phyloP scores from a whole-genome alignment of 805 yeast genomes.

The Sugiyamaella boreocaroliniensis region DNA sequence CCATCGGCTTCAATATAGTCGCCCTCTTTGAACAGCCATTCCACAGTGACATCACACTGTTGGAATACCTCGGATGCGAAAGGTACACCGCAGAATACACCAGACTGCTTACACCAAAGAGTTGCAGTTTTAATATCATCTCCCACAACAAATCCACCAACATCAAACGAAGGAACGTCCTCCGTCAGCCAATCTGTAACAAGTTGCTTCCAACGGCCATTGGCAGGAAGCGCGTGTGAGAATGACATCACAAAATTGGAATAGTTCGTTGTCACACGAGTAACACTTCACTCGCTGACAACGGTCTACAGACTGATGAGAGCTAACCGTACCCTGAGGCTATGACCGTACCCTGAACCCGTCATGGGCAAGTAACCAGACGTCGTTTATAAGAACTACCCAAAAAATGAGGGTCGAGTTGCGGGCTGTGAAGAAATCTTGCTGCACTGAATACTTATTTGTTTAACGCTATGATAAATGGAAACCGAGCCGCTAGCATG shows the following conservation, averaged over 20 bases:
- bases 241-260: conserved; percentile 1
- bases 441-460: too few relatives aligned
- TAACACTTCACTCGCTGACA: too few relatives aligned
- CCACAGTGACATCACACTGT: conserved; percentile 64
- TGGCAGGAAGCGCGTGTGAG: conserved; percentile 49
- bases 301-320: too few relatives aligned
- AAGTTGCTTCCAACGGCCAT: conserved; percentile 76
- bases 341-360: too few relatives aligned
- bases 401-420: too few relatives aligned
- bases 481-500: too few relatives aligned
- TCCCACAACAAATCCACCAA: conserved; percentile 95
- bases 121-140: conserved; percentile 62
- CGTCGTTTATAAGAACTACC: too few relatives aligned
- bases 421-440: too few relatives aligned
- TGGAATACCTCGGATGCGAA: conserved; percentile 78
- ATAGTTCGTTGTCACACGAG: too few relatives aligned
- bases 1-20: conserved; percentile 40
- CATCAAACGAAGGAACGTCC: conserved; percentile 90
- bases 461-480: too few relatives aligned
- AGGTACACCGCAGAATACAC: conserved; percentile 79
- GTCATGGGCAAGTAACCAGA: too few relatives aligned
- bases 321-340: too few relatives aligned
- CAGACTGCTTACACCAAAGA: conserved; percentile 71
- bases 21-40: conserved; percentile 76
- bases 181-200: conserved; percentile 72